Evolutionary conservation across 2,329 filamentous ascomycete genomes (phyloP).

Genomic region (Ophiostoma tasmaniense): DNA sequence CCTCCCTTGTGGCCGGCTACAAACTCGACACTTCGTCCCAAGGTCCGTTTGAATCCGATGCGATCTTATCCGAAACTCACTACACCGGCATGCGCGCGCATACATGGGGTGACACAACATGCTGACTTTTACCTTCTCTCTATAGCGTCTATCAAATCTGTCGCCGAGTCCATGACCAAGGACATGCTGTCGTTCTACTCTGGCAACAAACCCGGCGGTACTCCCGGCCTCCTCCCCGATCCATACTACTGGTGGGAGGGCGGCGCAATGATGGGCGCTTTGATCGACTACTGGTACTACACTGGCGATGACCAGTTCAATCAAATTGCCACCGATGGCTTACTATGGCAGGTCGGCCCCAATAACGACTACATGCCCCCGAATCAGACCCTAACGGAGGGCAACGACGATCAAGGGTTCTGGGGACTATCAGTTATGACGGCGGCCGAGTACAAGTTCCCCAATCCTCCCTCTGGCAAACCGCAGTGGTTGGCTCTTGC

Average conservation of each 20-base stretch:
- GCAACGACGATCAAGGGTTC: conserved; percentile 69
- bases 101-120: not conserved
- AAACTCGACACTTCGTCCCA: conserved; percentile 15
- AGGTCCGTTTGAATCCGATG: not conserved
- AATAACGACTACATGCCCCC: conserved; percentile 70
- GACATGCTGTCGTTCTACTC: conserved; percentile 40
- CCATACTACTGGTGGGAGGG: conserved; percentile 52
- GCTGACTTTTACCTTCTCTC: not conserved
- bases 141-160: conserved; percentile 40
- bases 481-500: conserved; percentile 65
- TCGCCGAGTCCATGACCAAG: conserved; percentile 40
- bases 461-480: conserved; percentile 45
- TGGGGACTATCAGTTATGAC: conserved; percentile 65
- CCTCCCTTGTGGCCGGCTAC: conserved; percentile 10
- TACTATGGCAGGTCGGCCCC: conserved; percentile 66
- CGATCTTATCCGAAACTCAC: not conserved
- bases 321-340: conserved; percentile 54
- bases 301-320: conserved; percentile 56
- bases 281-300: conserved; percentile 70
- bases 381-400: conserved; percentile 55
- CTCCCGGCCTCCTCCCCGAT: conserved; percentile 37
- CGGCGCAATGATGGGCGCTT: conserved; percentile 60
- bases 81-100: not conserved
- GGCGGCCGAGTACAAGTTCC: conserved; percentile 61
- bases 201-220: conserved; percentile 41